Base-by-base conservation (phyloP, 257 asterid species). In the Prunella vulgaris region DNA sequence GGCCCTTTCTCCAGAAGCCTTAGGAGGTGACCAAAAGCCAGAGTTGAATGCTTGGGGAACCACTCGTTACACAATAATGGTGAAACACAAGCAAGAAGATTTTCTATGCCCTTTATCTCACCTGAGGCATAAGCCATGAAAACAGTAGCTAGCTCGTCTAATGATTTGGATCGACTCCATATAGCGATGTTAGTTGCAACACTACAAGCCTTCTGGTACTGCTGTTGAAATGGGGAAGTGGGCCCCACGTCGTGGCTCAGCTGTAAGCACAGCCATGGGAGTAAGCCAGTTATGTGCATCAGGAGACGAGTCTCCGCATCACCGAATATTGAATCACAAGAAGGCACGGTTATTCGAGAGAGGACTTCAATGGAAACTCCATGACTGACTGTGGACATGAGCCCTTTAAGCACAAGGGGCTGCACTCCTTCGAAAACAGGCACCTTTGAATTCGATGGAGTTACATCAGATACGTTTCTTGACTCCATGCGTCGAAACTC, bases 241-340 rank as follows among this genome's bases (percentile, higher is more conserved):
- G 85, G 79, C 8, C 96, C 95, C 48, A 75, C 74, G 42, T 91
- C 97, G 66, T 88, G 97, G 80, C 88, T 69, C 68, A 94, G 96
- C 77, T 91, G 99, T 69, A 91, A 82, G 86, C 99, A 94, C n/a
- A 94, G 96, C 97, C 96, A 94, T n/a, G 99, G 99, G 58, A 94
- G 97, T 72, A 94, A 81, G 68, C 99, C 99, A 4, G 90, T 94
- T 37, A 94, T 89, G 81, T 91, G 96, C 97, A 91, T 91, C 84
- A 94, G 74, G 49, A 94, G 96, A 9, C 99, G 91, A 5, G 97
- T 94, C 76, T 94, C 97, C 22, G 88, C 81, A 72, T 83, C 96
- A 48, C 99, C 99, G 13, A 94, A 94, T 70, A 94, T 91, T 0
- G 99, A 94, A 73, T 94, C 95, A 51, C 99, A 94, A 0, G 97